These are phyloP conservation scores for Trypanosoma vivax DNA, from an alignment of 208 protist species.

Conservation along the genomic window DNA sequence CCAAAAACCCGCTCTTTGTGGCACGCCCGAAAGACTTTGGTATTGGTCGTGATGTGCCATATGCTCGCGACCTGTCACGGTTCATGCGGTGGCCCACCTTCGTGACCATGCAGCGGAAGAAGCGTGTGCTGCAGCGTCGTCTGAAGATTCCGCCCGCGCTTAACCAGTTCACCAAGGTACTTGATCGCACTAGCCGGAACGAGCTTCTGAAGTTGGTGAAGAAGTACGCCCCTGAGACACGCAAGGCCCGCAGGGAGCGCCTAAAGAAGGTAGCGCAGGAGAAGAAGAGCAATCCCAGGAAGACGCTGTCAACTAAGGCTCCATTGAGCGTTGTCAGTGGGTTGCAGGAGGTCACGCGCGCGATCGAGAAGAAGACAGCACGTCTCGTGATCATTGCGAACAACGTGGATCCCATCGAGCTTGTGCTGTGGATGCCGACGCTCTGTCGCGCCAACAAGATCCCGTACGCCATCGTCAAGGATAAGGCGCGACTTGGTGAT, in stretches of 20 bases:
- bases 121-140: constrained; percentile 95
- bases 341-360: constrained; percentile 97
- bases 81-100: constrained; percentile 99
- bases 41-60: constrained; percentile 92
- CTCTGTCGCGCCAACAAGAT: constrained; percentile 98
- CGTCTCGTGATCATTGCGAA: constrained; percentile 99
- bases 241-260: constrained; percentile 93
- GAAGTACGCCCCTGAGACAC: constrained; percentile 97
- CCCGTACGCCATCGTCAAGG: constrained; percentile 99
- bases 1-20: constrained; percentile 52
- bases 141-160: constrained; percentile 94
- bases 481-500: constrained; percentile 96
- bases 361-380: constrained; percentile 98
- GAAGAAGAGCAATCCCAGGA: constrained; percentile 86
- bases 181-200: constrained; percentile 89
- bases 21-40: constrained; percentile 87
- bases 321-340: constrained; percentile 92
- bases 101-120: constrained; percentile 98
- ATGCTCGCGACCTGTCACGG: constrained; percentile 94
- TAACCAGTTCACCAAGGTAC: constrained; percentile 91
- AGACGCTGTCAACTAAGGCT: constrained; percentile 80
- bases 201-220: constrained; percentile 98
- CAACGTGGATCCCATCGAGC: constrained; percentile 99
- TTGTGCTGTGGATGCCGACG: constrained; percentile 98
- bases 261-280: constrained; percentile 89